phyloP scores from a whole-genome alignment of 495 filamentous ascomycete species.

The Aspergillus sclerotioniger region DNA sequence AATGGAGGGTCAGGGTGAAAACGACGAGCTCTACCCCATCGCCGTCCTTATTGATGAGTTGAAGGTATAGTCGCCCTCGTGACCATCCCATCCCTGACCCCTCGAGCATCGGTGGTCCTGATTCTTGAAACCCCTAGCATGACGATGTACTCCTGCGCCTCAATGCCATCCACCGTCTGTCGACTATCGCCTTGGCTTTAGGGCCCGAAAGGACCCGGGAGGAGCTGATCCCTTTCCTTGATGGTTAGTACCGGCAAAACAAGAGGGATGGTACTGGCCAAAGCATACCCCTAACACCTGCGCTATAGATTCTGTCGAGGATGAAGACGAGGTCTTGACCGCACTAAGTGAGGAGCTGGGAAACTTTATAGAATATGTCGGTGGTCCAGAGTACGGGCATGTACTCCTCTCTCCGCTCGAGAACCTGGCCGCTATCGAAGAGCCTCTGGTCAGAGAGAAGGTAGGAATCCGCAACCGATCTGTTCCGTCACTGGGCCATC shows the following conservation, averaged over 20 bases:
- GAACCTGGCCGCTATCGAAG: slow-evolving; percentile 97
- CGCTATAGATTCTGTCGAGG: slow-evolving; percentile 87
- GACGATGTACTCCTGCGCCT: slow-evolving; percentile 96
- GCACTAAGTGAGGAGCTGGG: slow-evolving; percentile 95
- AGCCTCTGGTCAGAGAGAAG: slow-evolving; percentile 96
- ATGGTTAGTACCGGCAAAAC: slow-evolving; percentile 60
- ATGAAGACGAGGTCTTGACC: slow-evolving; percentile 97
- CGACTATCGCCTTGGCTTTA: slow-evolving; percentile 93
- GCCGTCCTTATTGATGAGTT: slow-evolving; percentile 99
- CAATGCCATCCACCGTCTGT: slow-evolving; percentile 96
- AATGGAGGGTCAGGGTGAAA: slow-evolving; percentile 74
- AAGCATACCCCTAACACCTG: slow-evolving; percentile 27
- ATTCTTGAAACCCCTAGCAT: slow-evolving; percentile 58
- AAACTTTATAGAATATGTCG: slow-evolving; percentile 95
- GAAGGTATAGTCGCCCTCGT: slow-evolving; percentile 62
- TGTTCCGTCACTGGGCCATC: slow-evolving; percentile 13
- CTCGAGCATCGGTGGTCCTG: slow-evolving; percentile 17
- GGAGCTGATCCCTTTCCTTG: slow-evolving; percentile 96
- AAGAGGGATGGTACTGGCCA: slow-evolving; percentile 10
- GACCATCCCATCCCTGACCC: background rate
- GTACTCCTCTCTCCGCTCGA: slow-evolving; percentile 95
- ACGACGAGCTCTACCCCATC: slow-evolving; percentile 98
- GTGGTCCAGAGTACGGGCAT: slow-evolving; percentile 88
- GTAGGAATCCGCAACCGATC: slow-evolving; percentile 38
- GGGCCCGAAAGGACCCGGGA: slow-evolving; percentile 94